Evolutionary conservation across 2,329 filamentous ascomycete species (phyloP).

Genomic region (Tricladium varicosporioides): DNA sequence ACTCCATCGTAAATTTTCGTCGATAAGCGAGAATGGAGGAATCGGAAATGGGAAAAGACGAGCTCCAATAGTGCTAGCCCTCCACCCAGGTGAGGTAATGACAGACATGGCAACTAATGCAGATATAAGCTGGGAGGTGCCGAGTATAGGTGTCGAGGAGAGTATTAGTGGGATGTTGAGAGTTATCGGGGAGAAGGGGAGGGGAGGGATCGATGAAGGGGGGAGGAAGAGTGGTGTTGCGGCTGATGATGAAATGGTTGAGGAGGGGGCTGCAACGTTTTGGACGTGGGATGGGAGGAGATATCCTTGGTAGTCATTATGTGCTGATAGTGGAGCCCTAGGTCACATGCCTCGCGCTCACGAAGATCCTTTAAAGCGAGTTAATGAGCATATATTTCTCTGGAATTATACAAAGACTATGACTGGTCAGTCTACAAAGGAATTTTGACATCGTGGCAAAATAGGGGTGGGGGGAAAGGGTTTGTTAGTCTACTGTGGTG

Average conservation of each 20-base stretch:
- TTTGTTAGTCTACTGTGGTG: too few species aligned
- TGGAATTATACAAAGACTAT: too few species aligned
- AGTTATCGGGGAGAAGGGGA: slow-evolving; percentile 19
- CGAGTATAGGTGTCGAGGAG: slow-evolving; percentile 5
- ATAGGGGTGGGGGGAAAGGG: too few species aligned
- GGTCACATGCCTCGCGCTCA: too few species aligned
- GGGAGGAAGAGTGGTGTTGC: neutral
- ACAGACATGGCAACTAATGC: slow-evolving; percentile 23
- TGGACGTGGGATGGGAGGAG: slow-evolving; percentile 25
- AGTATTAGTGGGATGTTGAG: slow-evolving; percentile 18
- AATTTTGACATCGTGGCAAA: too few species aligned
- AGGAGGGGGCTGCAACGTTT: slow-evolving; percentile 22
- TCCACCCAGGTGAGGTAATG: slow-evolving; percentile 56
- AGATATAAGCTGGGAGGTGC: slow-evolving; percentile 6
- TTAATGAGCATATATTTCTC: too few species aligned
- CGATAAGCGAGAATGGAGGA: neutral
- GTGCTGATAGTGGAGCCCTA: neutral
- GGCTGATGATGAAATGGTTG: slow-evolving; percentile 3
- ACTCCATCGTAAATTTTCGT: slow-evolving; percentile 38
- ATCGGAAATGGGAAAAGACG: neutral
- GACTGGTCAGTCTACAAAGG: too few species aligned
- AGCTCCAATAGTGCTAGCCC: slow-evolving; percentile 47
- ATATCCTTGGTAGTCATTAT: slow-evolving; percentile 20
- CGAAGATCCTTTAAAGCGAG: too few species aligned
- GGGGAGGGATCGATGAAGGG: slow-evolving; percentile 17